phyloP scores from a whole-genome alignment of 176 grass and related monocot genomes.

The Typha latifolia region DNA sequence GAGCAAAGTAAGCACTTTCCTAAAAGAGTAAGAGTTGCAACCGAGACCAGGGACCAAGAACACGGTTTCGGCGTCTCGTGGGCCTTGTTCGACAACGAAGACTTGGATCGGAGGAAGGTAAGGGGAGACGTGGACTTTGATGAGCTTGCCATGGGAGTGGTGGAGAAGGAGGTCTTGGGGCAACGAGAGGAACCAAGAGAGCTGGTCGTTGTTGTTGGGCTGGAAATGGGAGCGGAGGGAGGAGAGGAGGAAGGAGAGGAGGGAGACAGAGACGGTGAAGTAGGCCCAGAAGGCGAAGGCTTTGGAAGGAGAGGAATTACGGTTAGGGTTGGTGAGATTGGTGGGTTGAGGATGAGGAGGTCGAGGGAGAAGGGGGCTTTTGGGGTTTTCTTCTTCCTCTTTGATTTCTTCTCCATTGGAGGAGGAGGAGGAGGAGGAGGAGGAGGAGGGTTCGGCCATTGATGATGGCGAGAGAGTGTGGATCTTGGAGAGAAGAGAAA shows the following conservation, averaged over 20 bases:
- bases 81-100: conserved; percentile 37
- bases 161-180: conserved; percentile 42
- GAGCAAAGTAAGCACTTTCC: conserved; percentile 28
- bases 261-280: conserved; percentile 45
- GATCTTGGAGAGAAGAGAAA: too few species aligned
- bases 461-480: too few species aligned
- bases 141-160: conserved; percentile 30
- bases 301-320: neutral
- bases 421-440: too few species aligned
- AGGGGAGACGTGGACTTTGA: conserved; percentile 3
- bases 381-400: too few species aligned
- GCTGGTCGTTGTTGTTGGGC: conserved; percentile 3
- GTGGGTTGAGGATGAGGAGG: neutral
- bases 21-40: conserved; percentile 64
- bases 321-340: neutral
- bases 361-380: neutral
- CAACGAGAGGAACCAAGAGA: conserved; percentile 29
- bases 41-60: conserved; percentile 54
- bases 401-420: too few species aligned
- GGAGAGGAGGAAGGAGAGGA: conserved; percentile 41
- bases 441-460: too few species aligned
- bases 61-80: conserved; percentile 21
- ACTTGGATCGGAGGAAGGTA: conserved; percentile 20
- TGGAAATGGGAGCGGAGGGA: neutral
- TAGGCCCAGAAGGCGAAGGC: conserved; percentile 77